Conservation (phyloP, 2,329 filamentous ascomycete genomes). For the Penicillium occitanis region DNA sequence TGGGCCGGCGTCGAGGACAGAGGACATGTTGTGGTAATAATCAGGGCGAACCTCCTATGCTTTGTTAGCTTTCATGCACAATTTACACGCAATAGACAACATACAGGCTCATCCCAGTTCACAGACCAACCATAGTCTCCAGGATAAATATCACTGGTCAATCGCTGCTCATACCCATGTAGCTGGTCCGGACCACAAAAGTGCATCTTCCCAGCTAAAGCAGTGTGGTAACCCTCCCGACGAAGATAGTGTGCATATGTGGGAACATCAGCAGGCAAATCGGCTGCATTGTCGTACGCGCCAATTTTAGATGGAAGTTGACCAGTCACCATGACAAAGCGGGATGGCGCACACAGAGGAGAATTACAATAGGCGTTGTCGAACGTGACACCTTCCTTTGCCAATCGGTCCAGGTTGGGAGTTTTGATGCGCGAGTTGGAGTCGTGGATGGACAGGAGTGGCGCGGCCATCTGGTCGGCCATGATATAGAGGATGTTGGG, state of each 20-base stretch:
- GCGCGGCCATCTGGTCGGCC: slow-evolving; percentile 92
- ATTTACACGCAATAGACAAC: slow-evolving; percentile 18
- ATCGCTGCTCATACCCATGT: slow-evolving; percentile 86
- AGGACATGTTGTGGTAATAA: slow-evolving; percentile 96
- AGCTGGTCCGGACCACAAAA: slow-evolving; percentile 88
- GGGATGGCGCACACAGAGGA: slow-evolving; percentile 85
- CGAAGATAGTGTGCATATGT: slow-evolving; percentile 93
- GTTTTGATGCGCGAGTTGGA: slow-evolving; percentile 85
- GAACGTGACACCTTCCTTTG: slow-evolving; percentile 80
- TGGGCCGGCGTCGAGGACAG: slow-evolving; percentile 82
- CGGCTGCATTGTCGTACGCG: slow-evolving; percentile 86
- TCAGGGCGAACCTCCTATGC: slow-evolving; percentile 63
- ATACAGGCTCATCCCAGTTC: slow-evolving; percentile 84
- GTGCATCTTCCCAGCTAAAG: slow-evolving; percentile 94
- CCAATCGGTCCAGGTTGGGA: slow-evolving; percentile 81
- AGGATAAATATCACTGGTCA: slow-evolving; percentile 95
- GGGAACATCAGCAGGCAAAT: slow-evolving; percentile 78
- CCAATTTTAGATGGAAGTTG: slow-evolving; percentile 89
- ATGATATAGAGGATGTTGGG: slow-evolving; percentile 92
- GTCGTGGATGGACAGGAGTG: slow-evolving; percentile 89
- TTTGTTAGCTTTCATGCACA: too few relatives aligned
- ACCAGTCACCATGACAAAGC: slow-evolving; percentile 92
- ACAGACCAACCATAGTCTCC: slow-evolving; percentile 93
- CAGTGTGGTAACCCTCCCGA: slow-evolving; percentile 81
- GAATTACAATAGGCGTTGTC: slow-evolving; percentile 94